A percentile compares a stretch with the other conserved stretches of the same genome.
These are phyloP conservation scores for Gymnopilus dilepis DNA, from an alignment of 768 basidiomycete species.

Conservation along the genomic window DNA sequence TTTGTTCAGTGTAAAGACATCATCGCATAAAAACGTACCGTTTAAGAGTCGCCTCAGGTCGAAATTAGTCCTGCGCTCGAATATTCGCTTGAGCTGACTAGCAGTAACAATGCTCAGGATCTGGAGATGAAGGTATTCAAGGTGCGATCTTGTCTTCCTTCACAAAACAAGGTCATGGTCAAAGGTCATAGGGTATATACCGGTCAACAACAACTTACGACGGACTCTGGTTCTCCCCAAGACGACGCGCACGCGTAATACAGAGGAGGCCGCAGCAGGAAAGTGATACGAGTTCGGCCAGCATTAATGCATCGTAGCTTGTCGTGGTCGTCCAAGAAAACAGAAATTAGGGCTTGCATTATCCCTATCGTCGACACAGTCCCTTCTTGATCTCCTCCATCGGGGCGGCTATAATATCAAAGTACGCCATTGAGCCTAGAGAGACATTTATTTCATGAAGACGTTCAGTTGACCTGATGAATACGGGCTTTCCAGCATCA, in stretches of 20 bases:
- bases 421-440: neutral
- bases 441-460: neutral
- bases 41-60: slow-evolving; percentile 80
- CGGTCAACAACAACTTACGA: slow-evolving; percentile 60
- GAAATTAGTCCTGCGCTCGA: slow-evolving; percentile 90
- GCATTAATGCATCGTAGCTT: slow-evolving; percentile 84
- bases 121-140: slow-evolving; percentile 95
- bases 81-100: slow-evolving; percentile 82
- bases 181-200: slow-evolving; percentile 3
- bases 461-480: slow-evolving; percentile 62
- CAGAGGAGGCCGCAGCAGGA: slow-evolving; percentile 84
- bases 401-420: slow-evolving; percentile 47
- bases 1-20: neutral
- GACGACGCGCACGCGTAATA: slow-evolving; percentile 92
- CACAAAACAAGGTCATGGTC: slow-evolving; percentile 41
- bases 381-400: slow-evolving; percentile 62
- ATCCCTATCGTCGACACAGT: slow-evolving; percentile 86
- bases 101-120: slow-evolving; percentile 90
- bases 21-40: slow-evolving; percentile 42
- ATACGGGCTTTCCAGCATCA: slow-evolving; percentile 98
- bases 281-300: slow-evolving; percentile 82
- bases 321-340: slow-evolving; percentile 93
- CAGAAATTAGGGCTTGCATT: slow-evolving; percentile 94
- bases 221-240: slow-evolving; percentile 96
- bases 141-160: slow-evolving; percentile 90